Percentiles rank a stretch among this genome's conserved stretches.
phyloP scores from a whole-genome alignment of 2,329 filamentous ascomycete species.

The Pseudogymnoascus sp. region DNA sequence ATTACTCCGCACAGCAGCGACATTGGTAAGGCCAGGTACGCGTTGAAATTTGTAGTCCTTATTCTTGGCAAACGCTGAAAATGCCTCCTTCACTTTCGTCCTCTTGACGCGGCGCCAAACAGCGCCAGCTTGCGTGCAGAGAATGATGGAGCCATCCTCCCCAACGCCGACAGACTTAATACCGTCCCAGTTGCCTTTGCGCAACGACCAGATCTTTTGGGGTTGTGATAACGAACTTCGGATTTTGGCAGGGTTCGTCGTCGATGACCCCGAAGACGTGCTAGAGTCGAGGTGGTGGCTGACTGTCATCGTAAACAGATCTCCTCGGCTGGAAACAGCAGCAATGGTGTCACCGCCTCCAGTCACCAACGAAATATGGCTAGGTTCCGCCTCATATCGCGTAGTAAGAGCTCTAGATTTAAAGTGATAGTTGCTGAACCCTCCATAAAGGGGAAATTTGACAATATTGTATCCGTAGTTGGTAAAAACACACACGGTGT shows the following conservation, averaged over 20 bases:
- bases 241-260: conserved; percentile 87
- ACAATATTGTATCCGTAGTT: conserved; percentile 94
- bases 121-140: conserved; percentile 84
- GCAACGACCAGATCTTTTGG: conserved; percentile 78
- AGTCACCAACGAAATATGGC: conserved; percentile 66
- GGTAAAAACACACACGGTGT: conserved; percentile 87
- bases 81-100: conserved; percentile 64
- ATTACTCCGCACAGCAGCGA: conserved; percentile 77
- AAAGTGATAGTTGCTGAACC: conserved; percentile 61
- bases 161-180: conserved; percentile 81
- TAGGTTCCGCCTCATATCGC: conserved; percentile 54
- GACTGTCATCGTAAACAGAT: conserved; percentile 78
- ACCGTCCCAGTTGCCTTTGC: conserved; percentile 58
- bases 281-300: conserved; percentile 57
- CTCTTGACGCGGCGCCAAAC: conserved; percentile 87
- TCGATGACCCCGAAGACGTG: conserved; percentile 54
- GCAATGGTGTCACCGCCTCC: conserved; percentile 88
- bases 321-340: conserved; percentile 73
- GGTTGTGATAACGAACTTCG: conserved; percentile 64
- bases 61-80: conserved; percentile 27
- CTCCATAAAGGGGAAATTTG: conserved; percentile 66
- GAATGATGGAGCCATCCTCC: conserved; percentile 88
- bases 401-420: conserved; percentile 56
- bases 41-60: conserved; percentile 96
- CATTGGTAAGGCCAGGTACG: conserved; percentile 78